Evolutionary conservation across 768 basidiomycete species (phyloP), one percentile per base, ranked within the genome.

Genomic region (Russula sp.): DNA sequence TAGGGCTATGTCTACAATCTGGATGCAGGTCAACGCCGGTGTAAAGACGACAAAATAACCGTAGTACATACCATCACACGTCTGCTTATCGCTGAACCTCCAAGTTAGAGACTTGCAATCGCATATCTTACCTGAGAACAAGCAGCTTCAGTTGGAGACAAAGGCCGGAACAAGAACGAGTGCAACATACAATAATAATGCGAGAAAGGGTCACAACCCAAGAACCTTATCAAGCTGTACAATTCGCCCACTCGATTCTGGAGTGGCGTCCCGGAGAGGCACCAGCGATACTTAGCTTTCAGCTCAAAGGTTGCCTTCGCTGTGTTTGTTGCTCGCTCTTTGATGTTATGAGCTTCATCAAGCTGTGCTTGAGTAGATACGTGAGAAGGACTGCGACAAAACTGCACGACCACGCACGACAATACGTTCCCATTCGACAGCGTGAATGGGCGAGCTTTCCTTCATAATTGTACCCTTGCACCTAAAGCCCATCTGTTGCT

Each of bases 241-340:
- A 99, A 75, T 72, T 99, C 97, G 66, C 97, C 97, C 18, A 99
- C 97, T 66, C 97, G 87, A 70, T 98, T 98, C 73, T 99, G 96
- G 9, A 99, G 77, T 0, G 96, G 96, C 7, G 96, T 98, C 6
- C 95, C 95, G 36, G 94, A 97, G 32, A 99, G 78, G 74, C 97
- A 99, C 97, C 97, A 99, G 62, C 84, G 85, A 66, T 83, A 92
- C 52, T 82, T 82, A 58, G 87, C 83, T 65, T 86, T 74, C 11
- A 99, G 78, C 58, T 93, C 89, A 71, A 99, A 99, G 0, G 93
- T 83, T n/a, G 94, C 95, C 73, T 96, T 98, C 1, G 96, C 95
- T 0, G 96, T 98, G 70, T 96, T 98, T 1, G 92, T 94, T 4
- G 84, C 76, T 4, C 96, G 84, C 70, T 98, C 96, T 70, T 98